phyloP scores from a whole-genome alignment of 306 rosid species.

The Dryas octopetala region DNA sequence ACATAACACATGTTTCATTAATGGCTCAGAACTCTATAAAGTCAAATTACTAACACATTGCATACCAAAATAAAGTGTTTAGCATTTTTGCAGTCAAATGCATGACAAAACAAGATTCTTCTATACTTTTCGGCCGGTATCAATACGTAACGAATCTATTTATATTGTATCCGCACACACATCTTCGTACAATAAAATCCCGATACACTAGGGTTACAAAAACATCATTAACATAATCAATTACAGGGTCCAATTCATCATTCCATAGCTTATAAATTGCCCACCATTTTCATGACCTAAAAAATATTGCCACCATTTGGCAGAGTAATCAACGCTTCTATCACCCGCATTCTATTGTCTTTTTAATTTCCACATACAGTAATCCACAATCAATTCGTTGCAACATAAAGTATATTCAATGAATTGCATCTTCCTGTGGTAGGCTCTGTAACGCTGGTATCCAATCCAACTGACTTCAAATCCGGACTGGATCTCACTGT shows the following conservation, averaged over 20 bases:
- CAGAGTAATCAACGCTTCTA: constrained; percentile 40
- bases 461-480: background rate
- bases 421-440: background rate
- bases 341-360: background rate
- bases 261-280: background rate
- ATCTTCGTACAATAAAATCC: too few species aligned
- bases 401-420: background rate
- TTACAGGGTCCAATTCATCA: constrained; percentile 14
- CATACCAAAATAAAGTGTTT: too few species aligned
- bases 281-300: background rate
- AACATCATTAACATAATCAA: background rate
- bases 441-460: too few species aligned
- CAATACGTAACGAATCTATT: too few species aligned
- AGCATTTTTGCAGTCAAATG: too few species aligned
- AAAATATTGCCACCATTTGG: background rate
- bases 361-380: background rate
- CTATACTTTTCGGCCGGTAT: too few species aligned
- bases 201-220: too few species aligned
- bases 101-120: too few species aligned
- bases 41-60: too few species aligned
- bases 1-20: too few species aligned
- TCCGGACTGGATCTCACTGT: background rate
- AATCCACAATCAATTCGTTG: background rate
- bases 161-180: too few species aligned
- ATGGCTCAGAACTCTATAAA: too few species aligned